Evolutionary conservation across 2,329 filamentous ascomycete genomes (phyloP), one percentile per base, ranked within the genome.

Genomic region (Xylogone sp.): DNA sequence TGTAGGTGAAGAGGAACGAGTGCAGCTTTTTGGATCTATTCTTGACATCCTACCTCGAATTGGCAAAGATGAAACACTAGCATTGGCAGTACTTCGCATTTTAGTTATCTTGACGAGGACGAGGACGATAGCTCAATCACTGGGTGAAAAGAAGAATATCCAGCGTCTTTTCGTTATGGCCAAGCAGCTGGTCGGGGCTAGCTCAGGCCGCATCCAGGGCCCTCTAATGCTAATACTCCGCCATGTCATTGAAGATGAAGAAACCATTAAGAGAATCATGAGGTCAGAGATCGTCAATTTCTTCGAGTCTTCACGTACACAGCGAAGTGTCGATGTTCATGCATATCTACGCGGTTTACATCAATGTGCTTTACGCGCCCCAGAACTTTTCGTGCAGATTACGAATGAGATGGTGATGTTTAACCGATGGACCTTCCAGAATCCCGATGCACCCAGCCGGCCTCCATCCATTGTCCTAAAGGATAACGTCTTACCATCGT

Each of bases 141-240:
- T 97, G 45, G 89, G 90, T 4, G 88, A 96, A 66, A 96, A 91
- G 73, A 88, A 86, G 65, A 95, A 96, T 61, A 77, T 99, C 46
- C 89, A 94, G 64, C 82, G 90, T 22, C 75, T 99, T 20, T 97
- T 99, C 69, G 82, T 97, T 48, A 96, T 97, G 89, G 84, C 93
- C 52, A 96, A 95, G 68, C 93, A 97, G 67, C 81, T 97, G 53
- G 86, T 90, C 19, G 88, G 88, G 21, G 80, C 84, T 24, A 87
- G 88, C 6, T 88, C 90, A 24, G 82, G 88, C 50, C 86, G 86
- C 50, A 79, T 99, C 9, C 82, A 86, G 55, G 79, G 79, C 55
- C 65, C 65, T 29, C 45, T 68, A 27, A 86, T 97, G 79, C 81
- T 93, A 12, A 86, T 97, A 48, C 74, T 99, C 43, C 86, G 95